phyloP scores from a whole-genome alignment of 345 rosid species.

The Syzygium grande region DNA sequence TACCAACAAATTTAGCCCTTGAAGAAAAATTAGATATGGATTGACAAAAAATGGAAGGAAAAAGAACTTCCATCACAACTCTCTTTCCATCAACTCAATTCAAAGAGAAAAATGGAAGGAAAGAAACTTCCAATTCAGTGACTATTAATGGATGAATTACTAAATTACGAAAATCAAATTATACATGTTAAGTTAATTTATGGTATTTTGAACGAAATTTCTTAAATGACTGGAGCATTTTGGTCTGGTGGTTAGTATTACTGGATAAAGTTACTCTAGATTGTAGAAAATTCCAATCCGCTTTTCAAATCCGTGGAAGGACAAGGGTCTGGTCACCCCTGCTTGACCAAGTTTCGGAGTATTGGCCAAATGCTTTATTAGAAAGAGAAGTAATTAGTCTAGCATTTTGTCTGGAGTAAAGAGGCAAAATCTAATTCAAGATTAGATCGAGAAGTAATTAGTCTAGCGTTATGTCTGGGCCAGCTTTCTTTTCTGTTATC shows the following conservation, averaged over 20 bases:
- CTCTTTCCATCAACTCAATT: too few species aligned
- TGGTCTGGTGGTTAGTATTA: background rate
- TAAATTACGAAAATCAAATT: too few species aligned
- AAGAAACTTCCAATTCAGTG: too few species aligned
- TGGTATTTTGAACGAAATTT: too few species aligned
- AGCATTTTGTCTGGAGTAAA: background rate
- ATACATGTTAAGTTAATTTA: too few species aligned
- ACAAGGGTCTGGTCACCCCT: too few species aligned
- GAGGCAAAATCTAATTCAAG: background rate
- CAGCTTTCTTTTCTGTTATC: background rate
- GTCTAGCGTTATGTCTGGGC: background rate
- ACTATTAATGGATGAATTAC: too few species aligned
- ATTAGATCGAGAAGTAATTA: background rate
- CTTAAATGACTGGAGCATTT: background rate
- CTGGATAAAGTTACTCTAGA: too few species aligned
- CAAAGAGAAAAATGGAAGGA: too few species aligned
- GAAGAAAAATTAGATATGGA: background rate
- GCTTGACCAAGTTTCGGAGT: background rate
- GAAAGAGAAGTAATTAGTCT: background rate
- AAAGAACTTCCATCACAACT: too few species aligned
- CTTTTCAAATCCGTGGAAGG: too few species aligned
- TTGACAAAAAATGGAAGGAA: background rate
- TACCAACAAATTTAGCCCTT: background rate
- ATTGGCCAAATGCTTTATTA: background rate
- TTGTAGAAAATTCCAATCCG: too few species aligned